Evolutionary conservation across 2,329 filamentous ascomycete genomes (phyloP).

Genomic region (Ambrosiella xylebori): DNA sequence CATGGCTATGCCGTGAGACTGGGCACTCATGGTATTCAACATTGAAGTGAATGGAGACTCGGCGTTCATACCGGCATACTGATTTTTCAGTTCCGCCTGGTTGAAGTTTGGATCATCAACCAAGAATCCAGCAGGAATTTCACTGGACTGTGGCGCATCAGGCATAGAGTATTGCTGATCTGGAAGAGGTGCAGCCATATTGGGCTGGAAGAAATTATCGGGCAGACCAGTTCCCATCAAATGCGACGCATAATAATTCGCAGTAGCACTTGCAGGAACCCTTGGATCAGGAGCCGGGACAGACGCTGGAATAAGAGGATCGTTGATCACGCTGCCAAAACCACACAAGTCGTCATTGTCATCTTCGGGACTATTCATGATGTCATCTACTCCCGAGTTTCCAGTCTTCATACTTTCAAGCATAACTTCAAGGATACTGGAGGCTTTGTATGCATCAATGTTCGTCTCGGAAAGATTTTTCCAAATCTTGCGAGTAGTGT

Average conservation of each 20-base stretch:
- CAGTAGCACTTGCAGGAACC: too few species aligned
- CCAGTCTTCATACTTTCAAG: constrained; percentile 45
- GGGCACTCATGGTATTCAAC: constrained; percentile 27
- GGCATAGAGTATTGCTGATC: not conserved
- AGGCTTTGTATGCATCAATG: constrained; percentile 82
- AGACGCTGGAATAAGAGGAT: constrained; percentile 1
- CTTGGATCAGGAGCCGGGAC: not conserved
- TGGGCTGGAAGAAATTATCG: not conserved
- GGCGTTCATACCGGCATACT: not conserved
- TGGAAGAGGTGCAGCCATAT: not conserved
- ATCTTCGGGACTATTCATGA: not conserved
- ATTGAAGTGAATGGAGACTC: constrained; percentile 22
- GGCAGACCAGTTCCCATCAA: not conserved
- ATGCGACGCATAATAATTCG: not conserved
- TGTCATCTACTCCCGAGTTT: not conserved
- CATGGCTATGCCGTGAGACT: constrained; percentile 16
- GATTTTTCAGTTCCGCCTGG: not conserved
- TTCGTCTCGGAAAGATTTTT: constrained; percentile 57
- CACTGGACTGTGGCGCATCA: not conserved
- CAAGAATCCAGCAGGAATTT: not conserved
- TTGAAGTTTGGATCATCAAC: not conserved
- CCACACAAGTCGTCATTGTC: not conserved
- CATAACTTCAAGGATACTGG: constrained; percentile 66
- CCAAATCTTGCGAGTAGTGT: constrained; percentile 64
- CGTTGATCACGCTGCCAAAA: not conserved